phyloP scores from a whole-genome alignment of 257 asterid genomes.

The Sherardia arvensis region DNA sequence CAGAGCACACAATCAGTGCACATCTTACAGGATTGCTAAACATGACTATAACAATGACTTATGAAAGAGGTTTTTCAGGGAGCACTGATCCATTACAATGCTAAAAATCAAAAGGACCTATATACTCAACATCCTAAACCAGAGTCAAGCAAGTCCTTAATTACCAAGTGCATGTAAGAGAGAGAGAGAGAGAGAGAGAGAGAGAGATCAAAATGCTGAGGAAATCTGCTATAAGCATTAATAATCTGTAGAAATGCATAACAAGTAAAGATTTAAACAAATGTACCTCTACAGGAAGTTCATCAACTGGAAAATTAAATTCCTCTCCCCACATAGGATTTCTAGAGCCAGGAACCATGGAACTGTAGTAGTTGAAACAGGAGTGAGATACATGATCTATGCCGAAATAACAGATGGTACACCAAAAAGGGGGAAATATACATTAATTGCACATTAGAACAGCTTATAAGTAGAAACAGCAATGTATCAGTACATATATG shows the following conservation, averaged over 20 bases:
- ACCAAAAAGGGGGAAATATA: neutral
- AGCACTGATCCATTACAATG: neutral
- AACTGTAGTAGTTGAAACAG: conserved; percentile 39
- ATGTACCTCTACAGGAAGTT: conserved; percentile 79
- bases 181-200: neutral
- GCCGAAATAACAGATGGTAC: neutral
- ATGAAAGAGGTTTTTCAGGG: neutral
- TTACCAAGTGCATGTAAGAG: neutral
- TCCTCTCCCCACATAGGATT: conserved; percentile 98
- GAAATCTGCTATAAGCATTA: neutral
- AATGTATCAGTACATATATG: neutral
- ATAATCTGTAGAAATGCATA: neutral
- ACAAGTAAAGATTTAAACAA: neutral
- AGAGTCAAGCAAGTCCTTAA: neutral
- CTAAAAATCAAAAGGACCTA: neutral
- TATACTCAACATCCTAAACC: neutral
- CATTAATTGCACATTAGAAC: neutral
- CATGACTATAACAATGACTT: neutral
- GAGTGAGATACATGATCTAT: neutral
- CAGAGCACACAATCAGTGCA: neutral
- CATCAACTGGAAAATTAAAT: conserved; percentile 73
- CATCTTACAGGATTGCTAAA: neutral
- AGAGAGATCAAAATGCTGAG: neutral
- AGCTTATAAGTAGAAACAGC: neutral
- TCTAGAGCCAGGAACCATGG: conserved; percentile 96